Percentiles rank a stretch among this genome's conserved stretches.
Evolutionary conservation across 2,329 filamentous ascomycete genomes (phyloP).

Genomic region (Alternaria atra): DNA sequence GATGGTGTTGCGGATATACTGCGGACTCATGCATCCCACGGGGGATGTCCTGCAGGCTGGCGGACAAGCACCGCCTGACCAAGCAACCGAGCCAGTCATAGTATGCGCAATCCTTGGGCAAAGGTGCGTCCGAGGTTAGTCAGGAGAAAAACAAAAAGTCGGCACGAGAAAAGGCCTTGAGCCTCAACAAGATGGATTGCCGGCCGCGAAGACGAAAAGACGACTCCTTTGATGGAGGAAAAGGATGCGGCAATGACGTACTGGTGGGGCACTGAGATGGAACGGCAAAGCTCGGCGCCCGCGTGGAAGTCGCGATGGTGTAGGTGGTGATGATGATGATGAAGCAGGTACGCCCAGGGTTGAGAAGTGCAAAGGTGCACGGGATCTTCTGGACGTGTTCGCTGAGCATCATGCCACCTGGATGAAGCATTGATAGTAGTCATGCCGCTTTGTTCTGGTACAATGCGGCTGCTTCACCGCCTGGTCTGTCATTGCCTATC

Average conservation of each 20-base stretch:
- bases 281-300: slow-evolving; percentile 9
- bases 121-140: slow-evolving; percentile 12
- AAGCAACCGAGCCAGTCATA: slow-evolving; percentile 30
- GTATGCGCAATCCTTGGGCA: slow-evolving; percentile 10
- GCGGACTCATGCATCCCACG: slow-evolving; percentile 1
- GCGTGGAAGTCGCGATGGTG: slow-evolving; percentile 11
- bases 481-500: slow-evolving; percentile 15
- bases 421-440: background rate
- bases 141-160: slow-evolving; percentile 14
- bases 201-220: background rate
- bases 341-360: slow-evolving; percentile 1
- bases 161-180: slow-evolving; percentile 22
- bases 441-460: slow-evolving; percentile 6
- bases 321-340: background rate
- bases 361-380: background rate
- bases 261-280: slow-evolving; percentile 4
- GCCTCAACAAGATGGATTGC: slow-evolving; percentile 6
- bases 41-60: slow-evolving; percentile 14
- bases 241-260: slow-evolving; percentile 12
- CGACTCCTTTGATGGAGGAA: background rate
- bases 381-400: slow-evolving; percentile 2
- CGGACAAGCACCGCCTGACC: slow-evolving; percentile 20
- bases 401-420: slow-evolving; percentile 7
- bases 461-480: slow-evolving; percentile 23
- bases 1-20: slow-evolving; percentile 9